Percentiles rank a stretch among this genome's conserved stretches.
phyloP scores from a whole-genome alignment of 108 stramenopile genomes.

The Mediolabrus comicus region DNA sequence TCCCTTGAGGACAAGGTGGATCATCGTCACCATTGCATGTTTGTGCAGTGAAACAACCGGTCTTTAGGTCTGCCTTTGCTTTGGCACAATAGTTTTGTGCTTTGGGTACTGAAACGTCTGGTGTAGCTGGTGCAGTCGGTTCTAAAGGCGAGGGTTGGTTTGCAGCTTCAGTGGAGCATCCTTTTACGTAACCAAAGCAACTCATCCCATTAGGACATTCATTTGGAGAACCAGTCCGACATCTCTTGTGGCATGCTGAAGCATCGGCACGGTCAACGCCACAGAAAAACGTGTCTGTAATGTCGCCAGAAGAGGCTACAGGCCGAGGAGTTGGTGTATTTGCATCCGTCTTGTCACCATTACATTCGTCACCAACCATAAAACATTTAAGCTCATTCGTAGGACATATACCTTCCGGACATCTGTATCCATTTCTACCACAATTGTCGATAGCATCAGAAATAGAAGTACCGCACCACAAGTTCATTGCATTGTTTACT shows the following conservation, averaged over 20 bases:
- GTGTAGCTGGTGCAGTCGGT: not conserved
- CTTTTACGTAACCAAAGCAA: too few species aligned
- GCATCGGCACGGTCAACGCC: conserved; percentile 23
- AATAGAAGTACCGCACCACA: conserved; percentile 29
- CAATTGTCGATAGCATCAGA: conserved; percentile 27
- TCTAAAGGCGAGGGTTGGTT: conserved; percentile 20
- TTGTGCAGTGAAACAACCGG: not conserved
- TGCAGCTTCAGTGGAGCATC: too few species aligned
- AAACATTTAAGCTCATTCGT: conserved; percentile 34
- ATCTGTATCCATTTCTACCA: conserved; percentile 26
- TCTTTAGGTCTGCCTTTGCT: not conserved
- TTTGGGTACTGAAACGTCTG: not conserved
- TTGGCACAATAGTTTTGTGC: conserved; percentile 4
- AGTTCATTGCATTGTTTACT: conserved; percentile 12
- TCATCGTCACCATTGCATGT: conserved; percentile 6
- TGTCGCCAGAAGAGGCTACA: not conserved
- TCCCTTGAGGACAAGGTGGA: not conserved
- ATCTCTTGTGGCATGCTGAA: conserved; percentile 21
- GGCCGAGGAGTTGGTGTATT: not conserved
- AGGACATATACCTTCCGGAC: conserved; percentile 30
- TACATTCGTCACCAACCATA: conserved; percentile 2
- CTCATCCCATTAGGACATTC: too few species aligned
- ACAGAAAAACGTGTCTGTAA: conserved; percentile 20
- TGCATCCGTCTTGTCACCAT: not conserved
- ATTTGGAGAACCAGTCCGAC: conserved; percentile 16